Percentiles rank a stretch among this genome's conserved stretches.
phyloP scores from a whole-genome alignment of 1,139 yeast genomes.

The Magnusiomyces fungicola region DNA sequence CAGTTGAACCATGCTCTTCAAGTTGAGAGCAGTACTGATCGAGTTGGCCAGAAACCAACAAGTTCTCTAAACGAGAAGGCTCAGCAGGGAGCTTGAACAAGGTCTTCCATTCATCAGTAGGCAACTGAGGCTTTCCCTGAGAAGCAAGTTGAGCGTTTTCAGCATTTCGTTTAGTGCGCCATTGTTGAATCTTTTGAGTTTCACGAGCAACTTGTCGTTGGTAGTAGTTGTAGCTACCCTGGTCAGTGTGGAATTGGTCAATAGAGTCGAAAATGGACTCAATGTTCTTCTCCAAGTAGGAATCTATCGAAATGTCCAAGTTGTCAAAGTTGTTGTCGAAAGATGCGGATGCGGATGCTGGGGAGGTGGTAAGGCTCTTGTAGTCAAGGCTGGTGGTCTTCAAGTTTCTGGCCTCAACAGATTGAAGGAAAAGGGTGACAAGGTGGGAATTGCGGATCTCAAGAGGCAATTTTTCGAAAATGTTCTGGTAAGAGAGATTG shows the following conservation, averaged over 20 bases:
- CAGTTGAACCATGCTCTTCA: constrained; percentile 53
- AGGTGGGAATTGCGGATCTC: constrained; percentile 54
- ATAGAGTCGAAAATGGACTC: constrained; percentile 68
- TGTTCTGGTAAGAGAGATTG: constrained; percentile 57
- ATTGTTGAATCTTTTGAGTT: constrained; percentile 59
- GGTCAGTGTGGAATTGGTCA: constrained; percentile 74
- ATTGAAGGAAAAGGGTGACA: constrained; percentile 38
- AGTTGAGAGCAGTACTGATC: constrained; percentile 62
- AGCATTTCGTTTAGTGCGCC: constrained; percentile 65
- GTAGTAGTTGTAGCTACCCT: constrained; percentile 69
- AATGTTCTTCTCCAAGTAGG: constrained; percentile 41
- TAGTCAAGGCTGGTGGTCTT: constrained; percentile 8
- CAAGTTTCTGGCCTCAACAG: constrained; percentile 23
- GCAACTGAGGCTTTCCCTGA: constrained; percentile 48
- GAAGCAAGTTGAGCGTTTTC: constrained; percentile 56
- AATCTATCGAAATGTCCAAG: constrained; percentile 37
- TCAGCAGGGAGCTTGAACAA: constrained; percentile 64
- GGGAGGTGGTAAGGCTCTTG: too few relatives aligned
- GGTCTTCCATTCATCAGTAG: constrained; percentile 57
- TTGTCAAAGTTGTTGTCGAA: constrained; percentile 29
- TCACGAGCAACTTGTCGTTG: constrained; percentile 75
- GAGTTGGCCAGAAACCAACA: constrained; percentile 63
- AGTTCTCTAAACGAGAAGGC: constrained; percentile 69
- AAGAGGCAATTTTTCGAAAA: constrained; percentile 68
- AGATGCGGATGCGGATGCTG: too few relatives aligned